Base-by-base conservation (phyloP, 345 rosid species). In the Aurinia saxatilis region DNA sequence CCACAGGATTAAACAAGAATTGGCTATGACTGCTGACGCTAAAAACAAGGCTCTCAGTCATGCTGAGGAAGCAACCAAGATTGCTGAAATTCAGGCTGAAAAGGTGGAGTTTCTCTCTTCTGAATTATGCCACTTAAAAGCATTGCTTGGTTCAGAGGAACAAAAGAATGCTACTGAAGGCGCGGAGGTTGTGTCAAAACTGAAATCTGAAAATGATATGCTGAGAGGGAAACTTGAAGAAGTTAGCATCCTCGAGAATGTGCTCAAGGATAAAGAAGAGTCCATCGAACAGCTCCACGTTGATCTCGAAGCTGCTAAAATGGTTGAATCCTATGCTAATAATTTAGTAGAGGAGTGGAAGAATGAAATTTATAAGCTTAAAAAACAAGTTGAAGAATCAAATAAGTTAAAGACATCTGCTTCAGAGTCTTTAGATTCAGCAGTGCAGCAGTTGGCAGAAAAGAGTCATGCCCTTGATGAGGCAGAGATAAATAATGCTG, bases 41-140 rank as follows among this genome's bases (percentile, higher is more conserved):
- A 91, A 91, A 80, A 81, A 86, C 70, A 87, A 91, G 73, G 98
- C 96, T 4, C 56, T 91, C 64, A 78, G 73, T 77, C 92, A 88
- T 70, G 98, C 98, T 2, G 95, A 88, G 65, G 91, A 88, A 66
- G 98, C 95, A 1, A 84, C 96, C 5, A 91, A 83, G 80, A 83
- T 88, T 18, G 96, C 98, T 19, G 98, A 91, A 82, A 80, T 78
- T 60, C 95, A 88, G 59, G 88, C 75, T 2, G 90, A 83, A 67
- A 86, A 88, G 75, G 90, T 70, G 49, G 95, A 88, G 68, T 47
- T 73, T 75, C 96, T 91, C 50, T 81, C 95, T 0, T 75, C 80
- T 46, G 95, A 91, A 52, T 56, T 88, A 71, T 57, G 74, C 49
- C 78, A 67, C 46, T 65, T 91, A 68, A 88, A 82, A 72, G 82